Percentiles rank a stretch among this genome's conserved stretches.
Conservation (phyloP, 345 rosid genomes). For the Ricinus communis region DNA sequence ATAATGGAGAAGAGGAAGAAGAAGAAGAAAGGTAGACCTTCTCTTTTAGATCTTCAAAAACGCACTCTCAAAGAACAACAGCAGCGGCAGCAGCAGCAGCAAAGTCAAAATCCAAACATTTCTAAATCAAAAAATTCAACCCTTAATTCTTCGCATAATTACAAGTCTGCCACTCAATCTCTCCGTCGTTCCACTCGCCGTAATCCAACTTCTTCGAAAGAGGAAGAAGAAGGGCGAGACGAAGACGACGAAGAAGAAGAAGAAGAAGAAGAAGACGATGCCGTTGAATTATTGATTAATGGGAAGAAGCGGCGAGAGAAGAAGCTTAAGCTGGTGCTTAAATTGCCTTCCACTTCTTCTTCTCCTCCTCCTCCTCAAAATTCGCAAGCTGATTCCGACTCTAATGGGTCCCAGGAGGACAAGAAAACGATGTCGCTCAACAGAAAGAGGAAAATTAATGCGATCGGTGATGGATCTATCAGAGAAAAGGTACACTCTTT, state of each 20-base stretch:
- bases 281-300: background rate
- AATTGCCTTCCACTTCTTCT: conserved; percentile 22
- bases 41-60: conserved; percentile 27
- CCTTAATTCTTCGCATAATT: conserved; percentile 33
- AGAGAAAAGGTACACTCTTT: conserved; percentile 39
- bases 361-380: conserved; percentile 19
- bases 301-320: conserved; percentile 15
- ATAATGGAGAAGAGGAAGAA: background rate
- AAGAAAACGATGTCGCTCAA: conserved; percentile 20
- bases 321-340: conserved; percentile 22
- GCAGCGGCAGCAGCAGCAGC: conserved; percentile 6
- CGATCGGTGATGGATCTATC: conserved; percentile 50
- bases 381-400: conserved; percentile 25
- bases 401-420: conserved; percentile 25
- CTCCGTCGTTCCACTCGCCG: conserved; percentile 63
- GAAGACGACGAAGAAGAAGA: conserved; percentile 11
- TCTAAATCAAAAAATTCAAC: conserved; percentile 21
- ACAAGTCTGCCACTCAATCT: conserved; percentile 37
- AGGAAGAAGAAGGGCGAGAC: background rate
- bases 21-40: conserved; percentile 37
- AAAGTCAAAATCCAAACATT: conserved; percentile 2
- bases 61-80: conserved; percentile 17
- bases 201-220: background rate
- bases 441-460: conserved; percentile 52
- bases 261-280: conserved; percentile 2